Evolutionary conservation across 306 rosid genomes (phyloP).

Genomic region (Sindora glabra): DNA sequence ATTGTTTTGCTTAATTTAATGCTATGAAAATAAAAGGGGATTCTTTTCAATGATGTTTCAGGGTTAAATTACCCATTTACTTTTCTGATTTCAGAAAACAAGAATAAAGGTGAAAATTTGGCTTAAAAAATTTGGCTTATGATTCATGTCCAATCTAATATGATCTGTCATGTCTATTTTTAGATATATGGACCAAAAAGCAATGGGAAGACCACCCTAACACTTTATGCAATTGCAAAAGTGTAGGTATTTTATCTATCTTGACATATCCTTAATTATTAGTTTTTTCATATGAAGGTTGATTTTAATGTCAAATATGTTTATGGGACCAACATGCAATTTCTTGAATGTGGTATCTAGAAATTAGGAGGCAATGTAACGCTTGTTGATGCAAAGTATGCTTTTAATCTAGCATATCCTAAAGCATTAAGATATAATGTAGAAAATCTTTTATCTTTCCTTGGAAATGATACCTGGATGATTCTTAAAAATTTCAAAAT

Average conservation of each 20-base stretch:
- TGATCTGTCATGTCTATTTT: constrained; percentile 11
- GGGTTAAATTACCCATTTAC: no score
- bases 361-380: constrained; percentile 95
- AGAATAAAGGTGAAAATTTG: no score
- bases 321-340: constrained; percentile 15
- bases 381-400: constrained; percentile 99
- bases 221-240: constrained; percentile 97
- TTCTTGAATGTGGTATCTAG: constrained; percentile 41
- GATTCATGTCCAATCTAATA: neutral
- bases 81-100: no score
- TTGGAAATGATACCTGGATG: no score
- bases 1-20: no score
- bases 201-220: constrained; percentile 96
- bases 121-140: neutral
- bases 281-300: neutral
- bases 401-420: constrained; percentile 95
- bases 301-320: neutral
- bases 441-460: no score
- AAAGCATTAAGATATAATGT: constrained; percentile 94
- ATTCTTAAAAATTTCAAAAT: no score
- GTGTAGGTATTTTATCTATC: constrained; percentile 60
- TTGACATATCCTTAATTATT: constrained; percentile 2
- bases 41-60: no score
- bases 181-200: constrained; percentile 98
- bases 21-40: no score